Conservation (phyloP, 768 basidiomycete genomes). For the Leccinum ochraceum region DNA sequence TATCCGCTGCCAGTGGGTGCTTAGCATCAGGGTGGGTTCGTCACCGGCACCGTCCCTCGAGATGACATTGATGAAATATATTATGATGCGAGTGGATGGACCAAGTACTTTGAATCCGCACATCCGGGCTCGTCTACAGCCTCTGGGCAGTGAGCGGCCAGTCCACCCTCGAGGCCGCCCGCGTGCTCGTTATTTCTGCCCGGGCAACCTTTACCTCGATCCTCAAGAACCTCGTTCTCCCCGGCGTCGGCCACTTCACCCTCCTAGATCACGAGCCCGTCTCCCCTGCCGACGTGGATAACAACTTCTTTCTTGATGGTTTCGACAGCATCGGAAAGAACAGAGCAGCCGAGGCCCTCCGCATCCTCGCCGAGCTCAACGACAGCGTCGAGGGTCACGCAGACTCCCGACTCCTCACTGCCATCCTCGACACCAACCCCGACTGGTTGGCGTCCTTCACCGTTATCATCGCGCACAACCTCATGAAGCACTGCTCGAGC, state of each 20-base stretch:
- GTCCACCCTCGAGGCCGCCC: conserved; percentile 79
- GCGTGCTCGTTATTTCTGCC: conserved; percentile 77
- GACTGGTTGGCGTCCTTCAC: conserved; percentile 64
- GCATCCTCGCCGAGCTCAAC: conserved; percentile 82
- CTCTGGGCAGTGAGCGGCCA: conserved; percentile 88
- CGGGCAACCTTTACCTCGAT: conserved; percentile 86
- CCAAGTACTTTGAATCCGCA: too few species aligned
- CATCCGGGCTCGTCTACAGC: conserved; percentile 36
- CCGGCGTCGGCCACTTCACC: conserved; percentile 93
- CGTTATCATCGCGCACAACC: conserved; percentile 84
- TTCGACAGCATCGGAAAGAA: conserved; percentile 69
- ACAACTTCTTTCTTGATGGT: conserved; percentile 86
- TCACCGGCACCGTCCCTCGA: too few species aligned
- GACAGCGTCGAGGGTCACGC: conserved; percentile 76
- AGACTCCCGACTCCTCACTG: conserved; percentile 54
- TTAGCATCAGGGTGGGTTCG: too few species aligned
- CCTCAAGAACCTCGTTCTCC: conserved; percentile 92
- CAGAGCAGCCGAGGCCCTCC: conserved; percentile 78
- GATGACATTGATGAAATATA: too few species aligned
- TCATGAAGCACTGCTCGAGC: conserved; percentile 55
- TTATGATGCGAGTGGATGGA: too few species aligned
- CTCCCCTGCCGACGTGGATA: conserved; percentile 37
- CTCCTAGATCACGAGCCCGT: conserved; percentile 61
- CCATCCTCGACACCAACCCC: conserved; percentile 56
- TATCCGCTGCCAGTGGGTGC: too few species aligned